Conservation (phyloP, 2,329 filamentous ascomycete genomes). For the Pyricularia grisea region DNA sequence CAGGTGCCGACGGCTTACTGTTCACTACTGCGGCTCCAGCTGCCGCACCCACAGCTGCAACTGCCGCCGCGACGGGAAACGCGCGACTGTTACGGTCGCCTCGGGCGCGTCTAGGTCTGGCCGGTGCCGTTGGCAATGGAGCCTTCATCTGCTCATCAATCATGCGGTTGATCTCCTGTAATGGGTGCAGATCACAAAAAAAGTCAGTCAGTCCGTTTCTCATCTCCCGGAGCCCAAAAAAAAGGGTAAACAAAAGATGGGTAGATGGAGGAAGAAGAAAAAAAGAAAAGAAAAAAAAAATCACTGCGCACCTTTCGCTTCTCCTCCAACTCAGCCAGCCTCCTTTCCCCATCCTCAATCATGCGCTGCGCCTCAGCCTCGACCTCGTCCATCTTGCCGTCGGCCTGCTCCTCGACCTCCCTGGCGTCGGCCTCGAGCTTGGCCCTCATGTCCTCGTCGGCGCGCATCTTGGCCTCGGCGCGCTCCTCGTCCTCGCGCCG, state of each 20-base stretch:
- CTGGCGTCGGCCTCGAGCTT: conserved; percentile 20
- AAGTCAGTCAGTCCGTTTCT: not conserved
- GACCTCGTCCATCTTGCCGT: conserved; percentile 21
- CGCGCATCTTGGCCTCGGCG: conserved; percentile 13
- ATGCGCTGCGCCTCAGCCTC: conserved; percentile 20
- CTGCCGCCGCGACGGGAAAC: not conserved
- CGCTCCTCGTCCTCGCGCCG: conserved; percentile 26
- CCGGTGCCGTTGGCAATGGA: conserved; percentile 20
- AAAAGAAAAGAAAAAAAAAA: too few species aligned
- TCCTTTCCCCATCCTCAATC: conserved; percentile 21
- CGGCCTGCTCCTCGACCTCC: conserved; percentile 24
- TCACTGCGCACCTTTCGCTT: conserved; percentile 20
- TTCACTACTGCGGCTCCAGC: conserved; percentile 3
- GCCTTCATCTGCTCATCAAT: conserved; percentile 30
- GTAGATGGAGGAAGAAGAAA: too few species aligned
- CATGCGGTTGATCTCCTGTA: conserved; percentile 30
- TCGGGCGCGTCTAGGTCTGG: conserved; percentile 11
- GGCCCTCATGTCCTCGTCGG: conserved; percentile 21
- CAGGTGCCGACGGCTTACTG: conserved; percentile 10
- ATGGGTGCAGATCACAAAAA: not conserved
- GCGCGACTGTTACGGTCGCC: not conserved
- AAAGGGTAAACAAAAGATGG: too few species aligned
- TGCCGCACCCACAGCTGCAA: not conserved
- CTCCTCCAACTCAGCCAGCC: conserved; percentile 22
- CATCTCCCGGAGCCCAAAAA: not conserved